Evolutionary conservation across 441 rosid species (phyloP).

Genomic region (Eruca vesicaria): DNA sequence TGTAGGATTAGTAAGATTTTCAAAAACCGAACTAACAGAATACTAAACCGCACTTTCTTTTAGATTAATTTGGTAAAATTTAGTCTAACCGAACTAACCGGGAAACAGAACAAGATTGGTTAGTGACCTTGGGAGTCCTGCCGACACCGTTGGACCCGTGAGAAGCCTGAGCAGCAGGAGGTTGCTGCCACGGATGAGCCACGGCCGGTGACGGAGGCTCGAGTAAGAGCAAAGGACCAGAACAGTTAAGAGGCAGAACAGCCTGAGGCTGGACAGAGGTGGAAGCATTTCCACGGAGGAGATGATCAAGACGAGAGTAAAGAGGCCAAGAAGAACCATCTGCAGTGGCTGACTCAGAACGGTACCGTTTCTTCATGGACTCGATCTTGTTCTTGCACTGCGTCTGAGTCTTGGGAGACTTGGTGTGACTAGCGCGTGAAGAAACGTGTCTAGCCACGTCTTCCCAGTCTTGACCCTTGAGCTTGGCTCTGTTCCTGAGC

Average conservation of each 20-base stretch:
- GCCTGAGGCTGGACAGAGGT: constrained; percentile 21
- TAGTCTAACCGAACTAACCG: too few relatives aligned
- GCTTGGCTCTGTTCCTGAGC: constrained; percentile 86
- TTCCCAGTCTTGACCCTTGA: constrained; percentile 97
- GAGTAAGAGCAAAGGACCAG: constrained; percentile 48
- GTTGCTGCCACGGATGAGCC: constrained; percentile 32
- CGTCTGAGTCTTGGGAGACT: constrained; percentile 85
- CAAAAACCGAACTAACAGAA: too few relatives aligned
- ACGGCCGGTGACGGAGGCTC: constrained; percentile 41
- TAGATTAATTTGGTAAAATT: too few relatives aligned
- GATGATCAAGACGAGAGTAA: constrained; percentile 75
- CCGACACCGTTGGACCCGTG: constrained; percentile 76
- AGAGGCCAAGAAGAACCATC: constrained; percentile 91
- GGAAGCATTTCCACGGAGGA: constrained; percentile 66
- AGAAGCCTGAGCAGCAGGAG: constrained; percentile 49
- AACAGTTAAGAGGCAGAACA: constrained; percentile 29
- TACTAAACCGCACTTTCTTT: too few relatives aligned
- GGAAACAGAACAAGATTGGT: background rate
- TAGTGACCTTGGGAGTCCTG: constrained; percentile 54
- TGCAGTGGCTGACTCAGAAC: constrained; percentile 75
- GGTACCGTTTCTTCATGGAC: constrained; percentile 95
- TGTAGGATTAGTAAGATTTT: too few relatives aligned
- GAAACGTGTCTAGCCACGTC: constrained; percentile 85
- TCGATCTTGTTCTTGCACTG: constrained; percentile 99
- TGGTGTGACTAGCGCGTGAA: constrained; percentile 53